Conservation (phyloP, 352 stramenopile species). For the Phytopythium ostracodes region DNA sequence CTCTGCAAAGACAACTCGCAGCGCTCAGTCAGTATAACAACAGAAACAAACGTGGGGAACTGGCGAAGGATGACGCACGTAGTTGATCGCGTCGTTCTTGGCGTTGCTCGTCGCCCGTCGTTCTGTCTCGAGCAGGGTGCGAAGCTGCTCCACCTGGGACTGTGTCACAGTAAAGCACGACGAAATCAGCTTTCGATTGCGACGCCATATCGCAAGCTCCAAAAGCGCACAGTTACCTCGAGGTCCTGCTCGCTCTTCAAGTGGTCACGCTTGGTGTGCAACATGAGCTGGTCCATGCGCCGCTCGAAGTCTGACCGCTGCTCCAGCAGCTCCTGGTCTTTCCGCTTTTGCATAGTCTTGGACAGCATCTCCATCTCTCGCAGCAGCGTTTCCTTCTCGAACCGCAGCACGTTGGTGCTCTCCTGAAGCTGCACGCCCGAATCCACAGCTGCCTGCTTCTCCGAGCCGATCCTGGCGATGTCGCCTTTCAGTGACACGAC, state of each 20-base stretch:
- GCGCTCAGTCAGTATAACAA: not conserved
- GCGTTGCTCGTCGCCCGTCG: slow-evolving; percentile 24
- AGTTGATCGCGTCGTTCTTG: slow-evolving; percentile 36
- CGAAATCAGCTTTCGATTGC: not conserved
- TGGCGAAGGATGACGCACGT: slow-evolving; percentile 17
- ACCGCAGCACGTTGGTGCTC: slow-evolving; percentile 44
- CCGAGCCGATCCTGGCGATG: slow-evolving; percentile 16
- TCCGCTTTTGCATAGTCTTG: slow-evolving; percentile 45
- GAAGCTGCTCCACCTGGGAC: slow-evolving; percentile 33
- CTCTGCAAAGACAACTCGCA: slow-evolving; percentile 15
- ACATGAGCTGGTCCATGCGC: slow-evolving; percentile 55
- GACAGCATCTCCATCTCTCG: slow-evolving; percentile 56
- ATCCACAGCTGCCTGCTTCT: slow-evolving; percentile 24
- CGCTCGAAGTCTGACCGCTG: slow-evolving; percentile 43
- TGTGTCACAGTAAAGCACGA: slow-evolving; percentile 7
- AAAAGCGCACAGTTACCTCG: slow-evolving; percentile 21
- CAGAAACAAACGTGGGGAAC: not conserved
- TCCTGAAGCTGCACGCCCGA: slow-evolving; percentile 41
- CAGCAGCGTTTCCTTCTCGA: slow-evolving; percentile 65
- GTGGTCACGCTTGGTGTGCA: slow-evolving; percentile 35
- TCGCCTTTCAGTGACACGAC: slow-evolving; percentile 19
- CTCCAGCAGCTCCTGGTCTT: slow-evolving; percentile 50
- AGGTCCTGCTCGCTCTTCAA: slow-evolving; percentile 54
- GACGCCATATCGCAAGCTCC: not conserved
- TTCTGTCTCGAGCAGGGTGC: slow-evolving; percentile 31